Evolutionary conservation across 2,329 filamentous ascomycete genomes (phyloP), one percentile per base, ranked within the genome.

Genomic region (Fulvia fulva): DNA sequence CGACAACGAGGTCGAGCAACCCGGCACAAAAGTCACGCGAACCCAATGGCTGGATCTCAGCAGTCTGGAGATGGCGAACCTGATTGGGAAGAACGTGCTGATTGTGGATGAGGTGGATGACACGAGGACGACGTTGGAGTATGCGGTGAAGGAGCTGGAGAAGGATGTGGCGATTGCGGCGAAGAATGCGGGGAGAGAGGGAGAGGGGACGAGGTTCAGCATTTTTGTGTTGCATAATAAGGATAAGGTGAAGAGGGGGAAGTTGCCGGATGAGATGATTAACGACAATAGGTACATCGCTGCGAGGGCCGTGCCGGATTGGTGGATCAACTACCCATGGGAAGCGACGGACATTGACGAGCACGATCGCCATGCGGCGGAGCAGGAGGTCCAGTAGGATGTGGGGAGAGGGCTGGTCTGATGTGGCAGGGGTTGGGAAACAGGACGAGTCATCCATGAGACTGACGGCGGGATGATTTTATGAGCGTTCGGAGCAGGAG

Each of bases 241-340:
- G 85, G 86, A 97, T 77, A 97, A 99, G 84, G 65, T 79, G 56
- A 99, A 99, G 87, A 96, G 97, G 83, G 94, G 94, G 55, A 78
- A 77, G 21, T 81, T 99, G 57, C 92, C 94, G 11, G 71, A 84
- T 21, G 86, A 91, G 37, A 91, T 97, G 83, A 80, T 93, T 64
- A 77, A 81, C 43, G 77, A 86, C 56, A 83, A 83, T 57, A 82
- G 88, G 68, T 99, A 99, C 77, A 76, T 89, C 66, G 94, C 94
- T 22, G 91, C 94, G 22, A 81, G 88, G 71, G 97, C 93, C 5
- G 89, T 95, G 30, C 84, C 83, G n/a, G 93, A 99, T 76, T 87
- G 91, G 65, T 99, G 94, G 94, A 97, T 97, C 74, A 95, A 91
- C 82, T 99, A 99, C 78, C 94, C 94, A 16, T 99, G 94, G 94